Base-by-base conservation (phyloP, 257 asterid genomes). In the Thymus mandschuricus region DNA sequence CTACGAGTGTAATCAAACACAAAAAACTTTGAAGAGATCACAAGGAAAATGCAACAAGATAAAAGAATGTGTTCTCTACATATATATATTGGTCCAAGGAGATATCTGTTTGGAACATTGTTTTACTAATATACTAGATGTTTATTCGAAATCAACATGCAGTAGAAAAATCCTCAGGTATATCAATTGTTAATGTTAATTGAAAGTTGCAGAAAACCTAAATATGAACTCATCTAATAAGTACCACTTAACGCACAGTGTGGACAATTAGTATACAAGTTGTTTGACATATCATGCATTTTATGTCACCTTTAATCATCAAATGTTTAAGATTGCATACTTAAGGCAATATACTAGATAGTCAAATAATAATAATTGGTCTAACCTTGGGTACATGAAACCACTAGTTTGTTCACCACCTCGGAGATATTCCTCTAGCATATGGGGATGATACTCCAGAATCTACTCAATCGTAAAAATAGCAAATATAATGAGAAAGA, bases 321-420 rank as follows among this genome's bases (percentile, higher is more conserved):
- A 21, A 21, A 21, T 21, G 21, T 21, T 21, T 21, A 21, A 21
- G 21, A 21, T 21, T 21, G 21, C 34, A 65, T 43, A 68, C 31
- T 57, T 50, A 44, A 69, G 45, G 35, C 66, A 28, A 66, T 34
- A 15, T 13, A 29, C 10, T 46, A 70, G 69, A 11, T 10, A 40
- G 34, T 51, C 70, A 30, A 50, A 10, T n/a, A 70, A 61, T 40
- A 62, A 12, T 0, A 49, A 66, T 35, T 58, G 69, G 72, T 60
- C 77, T 80, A 71, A 91, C 97, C 99, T 94, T 75, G 99, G 99
- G 85, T 91, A 94, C 99, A 94, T 85, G 82, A 94, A 94, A 78
- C 95, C 91, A 68, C 95, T 94, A 70, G 95, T 84, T 79, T 89
- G 96, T n/a, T 94, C 97, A 76, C 99, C 99, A 58, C 97, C 97